Evolutionary conservation across 257 asterid genomes (phyloP), one percentile per base, ranked within the genome.

Genomic region (Solanum chmielewskii): DNA sequence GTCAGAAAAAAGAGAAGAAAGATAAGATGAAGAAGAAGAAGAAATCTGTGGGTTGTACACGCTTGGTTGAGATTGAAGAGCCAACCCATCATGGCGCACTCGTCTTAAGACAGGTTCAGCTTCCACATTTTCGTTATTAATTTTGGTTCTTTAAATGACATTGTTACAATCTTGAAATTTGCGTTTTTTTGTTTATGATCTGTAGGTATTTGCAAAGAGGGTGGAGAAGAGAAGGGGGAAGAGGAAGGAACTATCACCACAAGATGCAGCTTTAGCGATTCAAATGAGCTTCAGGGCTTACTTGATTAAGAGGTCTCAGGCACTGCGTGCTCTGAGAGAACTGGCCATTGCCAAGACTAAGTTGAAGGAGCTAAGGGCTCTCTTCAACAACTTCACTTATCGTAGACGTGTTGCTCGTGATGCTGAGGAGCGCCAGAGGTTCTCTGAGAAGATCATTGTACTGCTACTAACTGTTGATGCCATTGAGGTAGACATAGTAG

Each of bases 391-490:
- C 94, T 97, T 96, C 95, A 86, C 99, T 20, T 97, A 94, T 91
- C 94, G 98, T 25, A 94, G 96, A 68, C 95, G 89, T 42, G 88
- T 97, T 33, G 31, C 89, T 68, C 92, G 92, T 23, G 98, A 97
- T 83, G 95, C 98, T 0, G 99, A 88, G 90, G 99, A 97, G 90
- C 95, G 92, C 11, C 99, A 97, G 93, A 94, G 91, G 90, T 97
- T 95, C 91, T 91, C 98, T 14, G 99, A 97, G 85, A 96, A 93
- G 95, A 93, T 97, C 88, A 96, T 96, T 70, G 98, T 97, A 52
- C 86, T 97, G 84, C 98, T 97, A 71, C 99, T 96, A 88, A 97
- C 99, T 12, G 96, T 97, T 83, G 98, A 96, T 85, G 97, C 99
- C 89, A 93, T 97, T 87, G 97, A 96, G 99, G 99, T 95, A 93